Evolutionary conservation across 2,329 filamentous ascomycete genomes (phyloP).

Genomic region (Lachnellula cervina): DNA sequence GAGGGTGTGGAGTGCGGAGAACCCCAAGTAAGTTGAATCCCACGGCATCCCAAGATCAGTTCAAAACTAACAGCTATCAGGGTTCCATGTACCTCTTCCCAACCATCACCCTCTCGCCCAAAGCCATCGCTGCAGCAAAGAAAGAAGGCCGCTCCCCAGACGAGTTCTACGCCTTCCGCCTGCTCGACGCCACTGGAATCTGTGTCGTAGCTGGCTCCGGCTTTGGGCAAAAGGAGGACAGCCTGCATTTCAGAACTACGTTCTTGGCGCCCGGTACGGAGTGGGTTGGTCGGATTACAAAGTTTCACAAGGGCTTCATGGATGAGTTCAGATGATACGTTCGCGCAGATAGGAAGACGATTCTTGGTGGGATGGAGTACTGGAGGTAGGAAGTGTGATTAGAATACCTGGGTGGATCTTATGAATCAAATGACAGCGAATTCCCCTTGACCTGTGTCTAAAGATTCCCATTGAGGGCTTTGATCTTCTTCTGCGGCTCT

Average conservation of each 20-base stretch:
- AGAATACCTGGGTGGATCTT: not conserved
- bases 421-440: not conserved
- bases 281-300: conserved; percentile 81
- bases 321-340: conserved; percentile 56
- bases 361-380: not conserved
- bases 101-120: conserved; percentile 73
- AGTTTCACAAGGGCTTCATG: conserved; percentile 92
- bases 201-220: conserved; percentile 90
- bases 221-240: conserved; percentile 90
- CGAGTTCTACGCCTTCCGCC: conserved; percentile 87
- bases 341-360: not conserved
- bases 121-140: conserved; percentile 71
- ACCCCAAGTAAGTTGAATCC: conserved; percentile 54
- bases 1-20: conserved; percentile 88
- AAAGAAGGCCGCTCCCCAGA: conserved; percentile 72
- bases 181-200: conserved; percentile 91
- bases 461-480: not conserved
- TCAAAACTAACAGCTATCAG: conserved; percentile 37
- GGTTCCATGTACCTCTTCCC: conserved; percentile 99
- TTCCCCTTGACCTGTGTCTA: not conserved
- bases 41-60: not conserved
- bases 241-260: conserved; percentile 91
- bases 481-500: not conserved
- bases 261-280: conserved; percentile 95
- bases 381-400: not conserved